Conservation (phyloP, 2,329 filamentous ascomycete species). For the Mollisiaceae sp. region DNA sequence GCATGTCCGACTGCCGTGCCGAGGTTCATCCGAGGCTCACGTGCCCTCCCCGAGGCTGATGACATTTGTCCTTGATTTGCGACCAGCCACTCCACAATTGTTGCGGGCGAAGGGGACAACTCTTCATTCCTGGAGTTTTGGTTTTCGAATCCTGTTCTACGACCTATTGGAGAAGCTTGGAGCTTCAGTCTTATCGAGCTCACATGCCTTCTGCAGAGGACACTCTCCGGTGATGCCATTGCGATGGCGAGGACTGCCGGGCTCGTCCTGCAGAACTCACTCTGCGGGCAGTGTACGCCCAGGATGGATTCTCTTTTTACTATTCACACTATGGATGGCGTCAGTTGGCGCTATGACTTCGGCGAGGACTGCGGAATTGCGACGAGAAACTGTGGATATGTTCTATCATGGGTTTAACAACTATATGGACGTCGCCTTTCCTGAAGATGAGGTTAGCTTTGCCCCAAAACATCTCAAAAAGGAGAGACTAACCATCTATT, state of each 20-base stretch:
- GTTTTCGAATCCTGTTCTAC: neutral
- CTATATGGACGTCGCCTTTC: conserved; percentile 93
- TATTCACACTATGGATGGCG: conserved; percentile 36
- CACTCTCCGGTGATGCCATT: conserved; percentile 44
- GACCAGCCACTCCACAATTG: conserved; percentile 1
- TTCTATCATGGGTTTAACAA: conserved; percentile 98
- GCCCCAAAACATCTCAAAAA: neutral
- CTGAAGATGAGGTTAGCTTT: conserved; percentile 78
- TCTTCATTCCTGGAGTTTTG: conserved; percentile 6
- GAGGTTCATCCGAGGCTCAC: neutral
- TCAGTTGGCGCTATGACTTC: conserved; percentile 54
- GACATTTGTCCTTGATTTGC: conserved; percentile 8
- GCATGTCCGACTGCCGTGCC: neutral
- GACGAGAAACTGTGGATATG: conserved; percentile 72
- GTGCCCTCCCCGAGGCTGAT: neutral
- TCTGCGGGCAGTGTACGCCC: conserved; percentile 25
- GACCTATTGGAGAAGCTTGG: neutral
- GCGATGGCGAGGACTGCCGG: conserved; percentile 40
- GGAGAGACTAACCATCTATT: conserved; percentile 22
- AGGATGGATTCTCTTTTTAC: conserved; percentile 36
- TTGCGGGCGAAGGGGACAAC: neutral
- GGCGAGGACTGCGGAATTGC: conserved; percentile 59
- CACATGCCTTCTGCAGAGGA: conserved; percentile 42
- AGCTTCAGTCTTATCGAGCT: conserved; percentile 28
- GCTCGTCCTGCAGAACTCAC: conserved; percentile 32